Conservation (phyloP, 805 yeast genomes). For the Metschnikowia matae region DNA sequence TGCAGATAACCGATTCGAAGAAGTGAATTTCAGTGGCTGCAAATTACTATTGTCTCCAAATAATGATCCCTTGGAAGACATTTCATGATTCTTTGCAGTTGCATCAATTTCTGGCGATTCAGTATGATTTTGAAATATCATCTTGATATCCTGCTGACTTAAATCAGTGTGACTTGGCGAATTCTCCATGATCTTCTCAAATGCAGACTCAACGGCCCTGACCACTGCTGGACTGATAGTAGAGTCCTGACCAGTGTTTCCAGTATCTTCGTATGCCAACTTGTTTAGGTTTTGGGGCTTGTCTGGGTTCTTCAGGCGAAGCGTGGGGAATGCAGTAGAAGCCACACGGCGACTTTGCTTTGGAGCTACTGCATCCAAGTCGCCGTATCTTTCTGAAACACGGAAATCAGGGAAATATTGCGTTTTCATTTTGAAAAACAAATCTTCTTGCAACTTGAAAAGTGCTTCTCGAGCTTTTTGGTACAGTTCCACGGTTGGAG, state of each 20-base stretch:
- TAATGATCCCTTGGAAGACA: conserved; percentile 6
- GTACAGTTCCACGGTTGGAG: conserved; percentile 29
- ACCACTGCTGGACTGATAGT: conserved; percentile 44
- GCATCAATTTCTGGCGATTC: conserved; percentile 3
- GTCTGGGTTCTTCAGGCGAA: neutral
- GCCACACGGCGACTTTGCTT: conserved; percentile 1
- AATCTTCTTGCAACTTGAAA: conserved; percentile 53
- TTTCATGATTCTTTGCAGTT: neutral
- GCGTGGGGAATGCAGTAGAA: conserved; percentile 8
- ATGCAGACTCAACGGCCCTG: conserved; percentile 64
- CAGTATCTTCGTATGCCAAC: neutral
- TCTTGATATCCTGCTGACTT: conserved; percentile 2
- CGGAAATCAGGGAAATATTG: conserved; percentile 59
- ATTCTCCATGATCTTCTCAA: conserved; percentile 51
- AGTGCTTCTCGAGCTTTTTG: conserved; percentile 54
- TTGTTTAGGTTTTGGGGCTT: neutral
- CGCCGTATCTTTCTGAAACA: conserved; percentile 38
- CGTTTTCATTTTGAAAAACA: conserved; percentile 47
- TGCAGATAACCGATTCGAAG: conserved; percentile 21
- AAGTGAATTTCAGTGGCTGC: neutral
- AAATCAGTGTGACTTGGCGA: conserved; percentile 10
- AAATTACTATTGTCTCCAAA: conserved; percentile 11
- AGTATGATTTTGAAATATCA: neutral
- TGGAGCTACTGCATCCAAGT: conserved; percentile 8
- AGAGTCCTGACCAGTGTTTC: neutral